Conservation (phyloP, 345 rosid genomes). For the Salix purpurea region DNA sequence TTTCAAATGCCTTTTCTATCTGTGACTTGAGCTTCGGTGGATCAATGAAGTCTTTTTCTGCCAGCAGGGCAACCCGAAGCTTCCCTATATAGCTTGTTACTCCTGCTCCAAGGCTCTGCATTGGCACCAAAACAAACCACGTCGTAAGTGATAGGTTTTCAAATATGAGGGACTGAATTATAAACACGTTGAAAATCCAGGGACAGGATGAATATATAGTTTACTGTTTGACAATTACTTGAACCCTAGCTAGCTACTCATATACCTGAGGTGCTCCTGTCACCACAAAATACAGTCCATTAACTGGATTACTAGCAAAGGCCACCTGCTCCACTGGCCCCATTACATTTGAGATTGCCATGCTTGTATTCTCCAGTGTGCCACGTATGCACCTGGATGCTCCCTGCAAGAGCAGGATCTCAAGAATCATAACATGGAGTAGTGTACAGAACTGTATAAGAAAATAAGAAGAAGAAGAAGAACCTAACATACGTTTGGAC, state of each 20-base stretch:
- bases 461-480: neutral
- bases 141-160: no score
- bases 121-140: neutral
- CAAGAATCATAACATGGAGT: neutral
- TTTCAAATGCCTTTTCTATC: slow-evolving; percentile 24
- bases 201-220: no score
- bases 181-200: no score
- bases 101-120: slow-evolving; percentile 21
- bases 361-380: slow-evolving; percentile 38
- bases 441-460: no score
- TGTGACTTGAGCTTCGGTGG: slow-evolving; percentile 18
- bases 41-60: slow-evolving; percentile 39
- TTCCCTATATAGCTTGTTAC: slow-evolving; percentile 35
- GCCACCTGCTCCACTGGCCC: slow-evolving; percentile 43
- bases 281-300: slow-evolving; percentile 37
- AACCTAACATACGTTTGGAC: slow-evolving; percentile 30
- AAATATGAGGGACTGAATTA: no score
- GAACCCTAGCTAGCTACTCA: no score
- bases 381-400: slow-evolving; percentile 23
- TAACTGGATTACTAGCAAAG: slow-evolving; percentile 37
- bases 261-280: slow-evolving; percentile 42
- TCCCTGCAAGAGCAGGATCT: slow-evolving; percentile 15
- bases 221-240: neutral
- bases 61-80: slow-evolving; percentile 24
- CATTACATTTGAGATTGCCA: slow-evolving; percentile 35